Base-by-base conservation (phyloP, 2,329 filamentous ascomycete species). In the Pseudocercospora fijiensis region DNA sequence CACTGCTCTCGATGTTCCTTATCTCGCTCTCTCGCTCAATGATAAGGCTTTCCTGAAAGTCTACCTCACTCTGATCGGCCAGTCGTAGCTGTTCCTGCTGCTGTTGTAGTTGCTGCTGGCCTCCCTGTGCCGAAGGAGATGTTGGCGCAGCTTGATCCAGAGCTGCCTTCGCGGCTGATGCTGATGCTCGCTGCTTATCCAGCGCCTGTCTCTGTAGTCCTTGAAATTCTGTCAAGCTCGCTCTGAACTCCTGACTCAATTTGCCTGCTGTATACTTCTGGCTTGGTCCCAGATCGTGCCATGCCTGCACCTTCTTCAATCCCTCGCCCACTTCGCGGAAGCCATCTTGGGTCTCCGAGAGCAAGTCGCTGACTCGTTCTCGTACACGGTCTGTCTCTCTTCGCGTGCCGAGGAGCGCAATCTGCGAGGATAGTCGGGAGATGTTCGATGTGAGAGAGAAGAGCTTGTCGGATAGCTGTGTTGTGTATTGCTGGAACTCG, bases 201-300 rank as follows among this genome's bases (percentile, higher is more conserved):
- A 98, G 85, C 9, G 94, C 93, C 69, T 87, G 86, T 65, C 92
- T 88, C 79, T 98, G 95, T n/a, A 98, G 86, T 61, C 84, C 84
- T 80, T 98, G 94, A 79, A 99, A 99, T 72, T 97, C 93, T 71
- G 89, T 87, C 63, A 98, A 86, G 56, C 91, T 90, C 37, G 90
- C 86, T 75, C 93, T 90, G 82, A 98, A 97, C 76, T 98, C 93
- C 74, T 91, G 90, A 66, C 92, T 94, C 33, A 99, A 85, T 77
- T 98, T 98, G 71, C 94, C 91, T 74, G 97, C 94, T 22, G 92
- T 95, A 82, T 96, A 98, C 78, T 94, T 96, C 82, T 99, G 95
- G 60, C 87, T 73, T 94, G 92, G 75, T 88, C 91, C 92, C 86
- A 83, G 74, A 67, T 83, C 81, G 57, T 77, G 79, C 81, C 81